phyloP scores from a whole-genome alignment of 2,329 filamentous ascomycete genomes.

The Pseudocercospora musae region DNA sequence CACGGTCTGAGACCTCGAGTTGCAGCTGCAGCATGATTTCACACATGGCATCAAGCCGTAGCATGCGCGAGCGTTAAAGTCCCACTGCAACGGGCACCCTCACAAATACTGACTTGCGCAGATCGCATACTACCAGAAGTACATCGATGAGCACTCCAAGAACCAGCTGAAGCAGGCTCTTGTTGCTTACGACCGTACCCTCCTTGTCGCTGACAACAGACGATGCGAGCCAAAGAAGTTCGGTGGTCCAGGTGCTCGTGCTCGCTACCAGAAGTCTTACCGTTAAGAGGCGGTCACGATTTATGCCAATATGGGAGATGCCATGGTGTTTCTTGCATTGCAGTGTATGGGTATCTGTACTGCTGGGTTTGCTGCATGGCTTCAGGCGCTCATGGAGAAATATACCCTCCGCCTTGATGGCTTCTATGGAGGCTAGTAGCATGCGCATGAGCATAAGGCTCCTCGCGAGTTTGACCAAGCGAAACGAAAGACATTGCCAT shows the following conservation, averaged over 20 bases:
- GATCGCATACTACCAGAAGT: slow-evolving; percentile 99
- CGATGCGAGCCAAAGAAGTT: slow-evolving; percentile 99
- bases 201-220: slow-evolving; percentile 98
- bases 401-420: background rate
- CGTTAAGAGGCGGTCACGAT: slow-evolving; percentile 62
- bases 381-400: background rate
- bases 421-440: background rate
- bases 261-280: slow-evolving; percentile 99
- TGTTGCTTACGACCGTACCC: slow-evolving; percentile 91
- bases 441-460: background rate
- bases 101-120: slow-evolving; percentile 20
- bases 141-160: slow-evolving; percentile 99
- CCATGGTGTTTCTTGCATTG: slow-evolving; percentile 5
- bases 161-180: slow-evolving; percentile 98
- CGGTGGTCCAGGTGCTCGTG: slow-evolving; percentile 86
- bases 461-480: background rate
- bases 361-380: background rate
- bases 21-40: slow-evolving; percentile 5
- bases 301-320: slow-evolving; percentile 8
- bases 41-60: slow-evolving; percentile 2
- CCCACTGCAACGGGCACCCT: background rate
- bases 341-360: slow-evolving; percentile 3
- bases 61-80: slow-evolving; percentile 6
- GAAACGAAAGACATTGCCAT: background rate
- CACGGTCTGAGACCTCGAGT: slow-evolving; percentile 5